phyloP scores from a whole-genome alignment of 1,284 basidiomycete species.

The Cryptococcus sp. region DNA sequence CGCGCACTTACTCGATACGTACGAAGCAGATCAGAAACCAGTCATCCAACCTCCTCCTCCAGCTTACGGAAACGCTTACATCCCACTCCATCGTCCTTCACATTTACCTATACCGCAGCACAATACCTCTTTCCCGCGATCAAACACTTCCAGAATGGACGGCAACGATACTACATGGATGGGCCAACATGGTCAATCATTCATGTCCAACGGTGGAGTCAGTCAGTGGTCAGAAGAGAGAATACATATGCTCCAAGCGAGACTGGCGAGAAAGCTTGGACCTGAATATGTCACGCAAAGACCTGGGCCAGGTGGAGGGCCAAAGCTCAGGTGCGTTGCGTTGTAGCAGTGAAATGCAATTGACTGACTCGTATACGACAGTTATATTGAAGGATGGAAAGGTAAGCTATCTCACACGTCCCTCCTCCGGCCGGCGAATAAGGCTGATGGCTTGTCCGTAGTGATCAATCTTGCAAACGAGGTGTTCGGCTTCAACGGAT shows the following conservation, averaged over 20 bases:
- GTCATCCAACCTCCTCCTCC: slow-evolving; percentile 8
- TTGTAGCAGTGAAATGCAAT: not conserved
- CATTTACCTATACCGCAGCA: slow-evolving; percentile 11
- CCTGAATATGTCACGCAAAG: slow-evolving; percentile 89
- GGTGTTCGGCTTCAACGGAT: slow-evolving; percentile 97
- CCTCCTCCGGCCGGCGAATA: too few species aligned
- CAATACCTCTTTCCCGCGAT: slow-evolving; percentile 9
- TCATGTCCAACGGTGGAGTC: slow-evolving; percentile 18
- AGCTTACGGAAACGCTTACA: slow-evolving; percentile 1
- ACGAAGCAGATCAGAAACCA: slow-evolving; percentile 29
- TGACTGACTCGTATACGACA: slow-evolving; percentile 44
- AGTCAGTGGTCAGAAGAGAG: slow-evolving; percentile 58
- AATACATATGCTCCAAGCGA: slow-evolving; percentile 74
- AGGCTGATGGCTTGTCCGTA: slow-evolving; percentile 14
- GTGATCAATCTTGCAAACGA: slow-evolving; percentile 96
- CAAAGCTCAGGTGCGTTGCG: slow-evolving; percentile 62
- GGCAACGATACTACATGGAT: slow-evolving; percentile 20
- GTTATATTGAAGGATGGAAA: slow-evolving; percentile 97
- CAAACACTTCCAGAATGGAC: slow-evolving; percentile 13
- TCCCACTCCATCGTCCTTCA: slow-evolving; percentile 14
- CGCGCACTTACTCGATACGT: slow-evolving; percentile 33
- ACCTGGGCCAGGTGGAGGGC: slow-evolving; percentile 79
- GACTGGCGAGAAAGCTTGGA: slow-evolving; percentile 83
- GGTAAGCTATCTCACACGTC: slow-evolving; percentile 28
- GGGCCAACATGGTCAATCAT: slow-evolving; percentile 16